Conservation (phyloP, 768 basidiomycete species). For the Russula brevipes region DNA sequence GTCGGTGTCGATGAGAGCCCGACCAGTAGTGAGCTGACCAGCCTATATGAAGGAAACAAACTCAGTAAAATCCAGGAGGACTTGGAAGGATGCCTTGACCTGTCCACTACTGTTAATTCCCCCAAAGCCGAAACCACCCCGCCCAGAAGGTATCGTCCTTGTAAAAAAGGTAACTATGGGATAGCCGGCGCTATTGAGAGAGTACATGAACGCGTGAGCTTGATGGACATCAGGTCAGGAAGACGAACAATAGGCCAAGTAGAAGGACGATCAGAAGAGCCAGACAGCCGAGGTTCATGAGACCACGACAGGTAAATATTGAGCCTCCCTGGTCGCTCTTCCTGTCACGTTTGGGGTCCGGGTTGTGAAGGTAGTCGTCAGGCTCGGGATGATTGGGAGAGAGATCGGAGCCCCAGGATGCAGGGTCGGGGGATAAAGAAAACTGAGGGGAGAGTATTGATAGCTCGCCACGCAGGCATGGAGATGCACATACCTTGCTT, state of each 20-base stretch:
- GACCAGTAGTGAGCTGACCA: slow-evolving; percentile 41
- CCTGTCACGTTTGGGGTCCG: slow-evolving; percentile 31
- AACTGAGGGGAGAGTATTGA: slow-evolving; percentile 7
- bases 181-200: slow-evolving; percentile 33
- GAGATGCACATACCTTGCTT: slow-evolving; percentile 27
- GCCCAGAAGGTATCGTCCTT: slow-evolving; percentile 24
- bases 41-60: slow-evolving; percentile 38
- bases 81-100: slow-evolving; percentile 21
- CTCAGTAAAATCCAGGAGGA: neutral
- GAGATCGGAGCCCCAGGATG: slow-evolving; percentile 31
- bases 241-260: slow-evolving; percentile 23
- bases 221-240: neutral
- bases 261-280: slow-evolving; percentile 9
- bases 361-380: slow-evolving; percentile 34
- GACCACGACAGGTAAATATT: slow-evolving; percentile 38
- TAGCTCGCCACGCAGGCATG: neutral
- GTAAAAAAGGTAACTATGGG: slow-evolving; percentile 35
- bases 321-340: slow-evolving; percentile 35
- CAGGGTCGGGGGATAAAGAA: slow-evolving; percentile 31
- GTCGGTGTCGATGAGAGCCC: slow-evolving; percentile 53
- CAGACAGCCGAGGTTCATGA: slow-evolving; percentile 39
- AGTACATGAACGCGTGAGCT: neutral
- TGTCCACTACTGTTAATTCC: slow-evolving; percentile 47
- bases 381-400: slow-evolving; percentile 25
- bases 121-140: slow-evolving; percentile 43